Conservation (phyloP, 2,329 filamentous ascomycete genomes). For the Trichoderma cornu-damae region DNA sequence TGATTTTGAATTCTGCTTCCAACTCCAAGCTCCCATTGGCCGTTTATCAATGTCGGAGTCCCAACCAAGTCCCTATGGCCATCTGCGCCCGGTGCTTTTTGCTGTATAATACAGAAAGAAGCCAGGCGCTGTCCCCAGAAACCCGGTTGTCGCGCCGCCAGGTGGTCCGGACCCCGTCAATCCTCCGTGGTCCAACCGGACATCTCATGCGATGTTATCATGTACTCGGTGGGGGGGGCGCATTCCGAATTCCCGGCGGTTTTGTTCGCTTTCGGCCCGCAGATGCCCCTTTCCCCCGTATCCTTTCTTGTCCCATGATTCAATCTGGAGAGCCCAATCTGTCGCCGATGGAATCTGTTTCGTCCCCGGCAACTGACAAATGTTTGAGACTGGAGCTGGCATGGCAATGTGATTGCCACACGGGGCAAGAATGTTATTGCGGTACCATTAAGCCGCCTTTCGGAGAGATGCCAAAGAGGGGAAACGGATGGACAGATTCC, state of each 20-base stretch:
- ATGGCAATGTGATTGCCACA: no score
- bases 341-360: neutral
- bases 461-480: constrained; percentile 12
- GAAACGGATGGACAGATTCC: neutral
- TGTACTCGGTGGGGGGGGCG: neutral
- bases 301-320: neutral
- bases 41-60: neutral
- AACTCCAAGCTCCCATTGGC: neutral
- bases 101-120: neutral
- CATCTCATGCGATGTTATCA: neutral
- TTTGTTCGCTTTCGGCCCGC: neutral
- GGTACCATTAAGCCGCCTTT: neutral
- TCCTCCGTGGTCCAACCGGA: neutral
- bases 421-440: no score
- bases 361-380: neutral
- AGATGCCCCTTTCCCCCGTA: neutral
- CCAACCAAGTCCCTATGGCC: neutral
- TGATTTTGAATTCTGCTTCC: neutral
- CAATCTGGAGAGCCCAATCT: neutral
- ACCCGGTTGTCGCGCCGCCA: constrained; percentile 10
- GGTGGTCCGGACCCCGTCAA: constrained; percentile 1
- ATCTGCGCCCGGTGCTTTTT: neutral
- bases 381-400: neutral
- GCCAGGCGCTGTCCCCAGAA: neutral
- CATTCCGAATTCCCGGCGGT: neutral